A percentile compares a stretch with the other conserved stretches of the same genome.
These are phyloP conservation scores for Mucor racemosus DNA, from an alignment of 371 early-diverging fungal species.

Conservation along the genomic window DNA sequence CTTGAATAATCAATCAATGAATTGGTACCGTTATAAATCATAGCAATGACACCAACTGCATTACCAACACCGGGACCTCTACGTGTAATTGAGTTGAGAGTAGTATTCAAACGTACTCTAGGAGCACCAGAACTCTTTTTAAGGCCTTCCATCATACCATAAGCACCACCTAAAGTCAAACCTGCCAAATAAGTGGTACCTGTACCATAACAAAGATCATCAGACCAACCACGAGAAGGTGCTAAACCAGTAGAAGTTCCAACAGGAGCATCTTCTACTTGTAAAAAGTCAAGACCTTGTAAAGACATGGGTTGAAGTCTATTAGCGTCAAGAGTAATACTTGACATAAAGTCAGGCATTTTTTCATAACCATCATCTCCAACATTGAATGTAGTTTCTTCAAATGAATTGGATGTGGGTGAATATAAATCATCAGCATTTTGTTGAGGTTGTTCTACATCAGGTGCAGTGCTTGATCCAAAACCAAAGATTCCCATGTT, in stretches of 20 bases:
- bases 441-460: slow-evolving; percentile 9
- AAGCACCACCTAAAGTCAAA: slow-evolving; percentile 79
- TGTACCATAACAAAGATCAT: slow-evolving; percentile 89
- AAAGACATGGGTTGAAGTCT: slow-evolving; percentile 65
- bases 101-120: slow-evolving; percentile 81
- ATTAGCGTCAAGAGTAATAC: slow-evolving; percentile 52
- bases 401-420: slow-evolving; percentile 12
- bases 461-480: slow-evolving; percentile 17
- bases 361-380: slow-evolving; percentile 47
- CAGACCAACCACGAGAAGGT: slow-evolving; percentile 82
- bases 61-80: slow-evolving; percentile 89
- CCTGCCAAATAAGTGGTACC: slow-evolving; percentile 83
- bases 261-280: slow-evolving; percentile 51
- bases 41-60: slow-evolving; percentile 80
- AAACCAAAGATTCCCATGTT: slow-evolving; percentile 31
- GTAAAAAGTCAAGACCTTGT: slow-evolving; percentile 66
- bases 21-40: slow-evolving; percentile 81
- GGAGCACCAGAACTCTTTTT: slow-evolving; percentile 61
- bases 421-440: slow-evolving; percentile 21
- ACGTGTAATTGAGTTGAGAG: slow-evolving; percentile 84
- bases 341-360: slow-evolving; percentile 61
- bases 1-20: slow-evolving; percentile 68
- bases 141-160: slow-evolving; percentile 81
- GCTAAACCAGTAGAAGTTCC: slow-evolving; percentile 47
- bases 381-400: slow-evolving; percentile 11